Base-by-base conservation (phyloP, 2,329 filamentous ascomycete genomes). In the Nigrospora oryzae region DNA sequence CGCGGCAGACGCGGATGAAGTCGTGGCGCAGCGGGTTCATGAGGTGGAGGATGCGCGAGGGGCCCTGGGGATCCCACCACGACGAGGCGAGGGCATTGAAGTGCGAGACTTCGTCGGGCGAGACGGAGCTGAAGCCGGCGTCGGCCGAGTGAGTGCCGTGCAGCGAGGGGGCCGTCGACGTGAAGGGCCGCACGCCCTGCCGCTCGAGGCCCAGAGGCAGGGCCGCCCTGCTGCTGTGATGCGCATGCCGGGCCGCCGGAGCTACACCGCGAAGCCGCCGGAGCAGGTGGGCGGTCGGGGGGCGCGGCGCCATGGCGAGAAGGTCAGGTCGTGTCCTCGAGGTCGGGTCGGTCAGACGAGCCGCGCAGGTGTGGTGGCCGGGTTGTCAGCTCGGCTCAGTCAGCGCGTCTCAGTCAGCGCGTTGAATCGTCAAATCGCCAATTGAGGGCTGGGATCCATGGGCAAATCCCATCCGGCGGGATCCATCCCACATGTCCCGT, bases 21-120 rank as follows among this genome's bases (percentile, higher is more conserved):
- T 89, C 83, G 69, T 97, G 90, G 32, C 93, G 89, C 38, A 95
- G 79, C 2, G 93, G 93, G 68, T 98, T 97, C 91, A 98, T 97
- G 53, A 95, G 83, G 66, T 98, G 93, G 2, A 98, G 81, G 47
- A 96, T 81, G 35, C 91, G 82, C 4, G 89, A 96, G 7, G 91
- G 84, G 42, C 93, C 93, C 60, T 95, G 83, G 1, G 91, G 87
- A 66, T 97, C 90, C 93, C 93, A 98, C 93, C 93, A 98, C 57
- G 84, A 84, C 53, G 86, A 87, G 52, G 93, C 93, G 58, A 98
- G 87, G 51, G 82, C 81, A 59, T 89, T 89, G 77, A 98, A 98
- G 71, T 98, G 93, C 15, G 86, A 86, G 52, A 98, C 81, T 70
- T 98, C 91, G 53, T 84, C 79, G 43, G 86, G 78, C 57, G 94